Evolutionary conservation across 345 rosid species (phyloP).

Genomic region (Pseudoturritis turrita): DNA sequence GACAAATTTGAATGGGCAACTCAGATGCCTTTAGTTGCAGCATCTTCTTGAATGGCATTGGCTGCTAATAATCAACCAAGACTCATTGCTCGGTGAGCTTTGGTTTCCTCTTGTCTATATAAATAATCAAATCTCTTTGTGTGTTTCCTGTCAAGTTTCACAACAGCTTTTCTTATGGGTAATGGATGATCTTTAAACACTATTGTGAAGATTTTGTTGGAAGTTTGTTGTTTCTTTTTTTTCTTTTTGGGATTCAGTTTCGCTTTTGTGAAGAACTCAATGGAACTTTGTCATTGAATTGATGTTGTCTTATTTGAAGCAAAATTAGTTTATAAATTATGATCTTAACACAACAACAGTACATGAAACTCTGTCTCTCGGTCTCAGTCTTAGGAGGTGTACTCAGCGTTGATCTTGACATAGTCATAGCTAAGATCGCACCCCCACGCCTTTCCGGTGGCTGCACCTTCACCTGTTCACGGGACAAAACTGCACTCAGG

Average conservation of each 20-base stretch:
- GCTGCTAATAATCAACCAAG: slow-evolving; percentile 13
- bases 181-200: not conserved
- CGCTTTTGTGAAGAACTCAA: not conserved
- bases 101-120: not conserved
- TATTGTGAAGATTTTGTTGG: not conserved
- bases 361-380: not conserved
- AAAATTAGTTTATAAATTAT: not conserved
- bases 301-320: not conserved
- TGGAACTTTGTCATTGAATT: not conserved
- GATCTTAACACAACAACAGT: not conserved
- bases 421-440: slow-evolving; percentile 88
- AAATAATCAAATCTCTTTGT: not conserved
- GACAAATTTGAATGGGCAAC: slow-evolving; percentile 26
- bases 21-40: slow-evolving; percentile 58
- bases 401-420: slow-evolving; percentile 82
- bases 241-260: not conserved
- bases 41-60: slow-evolving; percentile 40
- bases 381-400: slow-evolving; percentile 51
- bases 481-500: not conserved
- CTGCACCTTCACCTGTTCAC: slow-evolving; percentile 58
- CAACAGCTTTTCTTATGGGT: not conserved
- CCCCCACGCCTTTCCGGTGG: slow-evolving; percentile 73
- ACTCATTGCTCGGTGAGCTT: not conserved
- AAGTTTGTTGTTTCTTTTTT: not conserved
- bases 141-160: not conserved